phyloP scores from a whole-genome alignment of 2,329 filamentous ascomycete genomes.

The Mycosphaerelloides madeirae region DNA sequence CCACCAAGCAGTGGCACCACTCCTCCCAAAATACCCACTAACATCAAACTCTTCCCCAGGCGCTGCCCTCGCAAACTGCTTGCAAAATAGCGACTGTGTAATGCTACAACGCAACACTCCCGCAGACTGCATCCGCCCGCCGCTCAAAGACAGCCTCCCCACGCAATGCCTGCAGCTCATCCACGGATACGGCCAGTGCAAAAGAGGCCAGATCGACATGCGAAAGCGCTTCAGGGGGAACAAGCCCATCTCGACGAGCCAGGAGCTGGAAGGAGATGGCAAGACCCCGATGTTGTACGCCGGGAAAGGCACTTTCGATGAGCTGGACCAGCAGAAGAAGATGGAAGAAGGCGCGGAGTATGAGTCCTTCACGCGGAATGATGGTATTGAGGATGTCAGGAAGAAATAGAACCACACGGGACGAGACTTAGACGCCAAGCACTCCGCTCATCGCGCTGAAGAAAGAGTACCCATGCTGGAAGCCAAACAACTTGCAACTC shows the following conservation, averaged over 20 bases:
- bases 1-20: not conserved
- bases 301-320: constrained; percentile 49
- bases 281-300: constrained; percentile 66
- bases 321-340: constrained; percentile 22
- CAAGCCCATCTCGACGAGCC: constrained; percentile 69
- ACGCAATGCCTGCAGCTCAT: constrained; percentile 87
- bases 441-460: not conserved
- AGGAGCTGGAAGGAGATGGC: constrained; percentile 50
- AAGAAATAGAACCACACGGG: constrained; percentile 20
- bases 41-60: constrained; percentile 50
- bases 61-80: constrained; percentile 85
- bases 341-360: constrained; percentile 30
- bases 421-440: no score
- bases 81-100: constrained; percentile 94
- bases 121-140: constrained; percentile 79
- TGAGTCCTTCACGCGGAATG: constrained; percentile 29
- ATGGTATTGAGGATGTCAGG: constrained; percentile 27
- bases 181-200: constrained; percentile 90
- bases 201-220: constrained; percentile 96
- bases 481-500: no score
- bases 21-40: not conserved
- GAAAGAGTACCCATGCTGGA: not conserved
- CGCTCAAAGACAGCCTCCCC: constrained; percentile 75
- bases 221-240: constrained; percentile 96
- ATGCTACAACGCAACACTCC: constrained; percentile 85